These are phyloP conservation scores for Fonsecaea multimorphosa DNA, from an alignment of 2,329 filamentous ascomycete species.

Conservation along the genomic window DNA sequence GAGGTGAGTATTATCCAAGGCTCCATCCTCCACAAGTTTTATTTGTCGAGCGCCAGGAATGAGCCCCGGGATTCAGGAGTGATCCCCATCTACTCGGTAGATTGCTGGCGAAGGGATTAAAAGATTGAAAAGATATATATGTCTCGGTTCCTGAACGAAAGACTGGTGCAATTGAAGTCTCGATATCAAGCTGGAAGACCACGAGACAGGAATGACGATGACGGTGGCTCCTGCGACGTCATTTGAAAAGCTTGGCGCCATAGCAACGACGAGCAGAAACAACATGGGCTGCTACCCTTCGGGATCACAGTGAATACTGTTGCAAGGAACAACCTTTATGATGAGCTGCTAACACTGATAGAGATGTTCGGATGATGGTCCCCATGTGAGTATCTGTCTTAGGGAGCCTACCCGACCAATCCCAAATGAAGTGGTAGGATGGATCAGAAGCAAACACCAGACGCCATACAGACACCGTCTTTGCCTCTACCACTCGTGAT, in stretches of 20 bases:
- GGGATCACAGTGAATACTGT: neutral
- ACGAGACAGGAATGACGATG: neutral
- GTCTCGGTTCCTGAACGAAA: too few relatives aligned
- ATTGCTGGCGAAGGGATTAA: too few relatives aligned
- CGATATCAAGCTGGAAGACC: neutral
- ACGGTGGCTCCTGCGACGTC: neutral
- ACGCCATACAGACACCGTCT: too few relatives aligned
- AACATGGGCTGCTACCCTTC: neutral
- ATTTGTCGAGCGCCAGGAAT: too few relatives aligned
- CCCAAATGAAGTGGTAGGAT: neutral
- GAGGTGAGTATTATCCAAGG: neutral
- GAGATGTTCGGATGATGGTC: neutral
- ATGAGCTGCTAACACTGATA: neutral
- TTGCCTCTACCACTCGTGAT: neutral
- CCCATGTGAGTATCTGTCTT: neutral
- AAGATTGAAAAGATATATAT: too few relatives aligned
- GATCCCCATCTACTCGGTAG: too few relatives aligned
- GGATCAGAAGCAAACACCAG: neutral
- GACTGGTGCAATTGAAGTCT: too few relatives aligned
- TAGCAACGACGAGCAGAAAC: neutral
- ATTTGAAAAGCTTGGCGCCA: neutral
- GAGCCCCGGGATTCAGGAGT: too few relatives aligned
- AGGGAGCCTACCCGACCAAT: neutral
- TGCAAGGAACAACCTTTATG: too few relatives aligned
- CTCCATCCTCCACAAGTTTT: too few relatives aligned